These are phyloP conservation scores for Micromonas commoda DNA, from an alignment of 139 green algal genomes.

Conservation along the genomic window DNA sequence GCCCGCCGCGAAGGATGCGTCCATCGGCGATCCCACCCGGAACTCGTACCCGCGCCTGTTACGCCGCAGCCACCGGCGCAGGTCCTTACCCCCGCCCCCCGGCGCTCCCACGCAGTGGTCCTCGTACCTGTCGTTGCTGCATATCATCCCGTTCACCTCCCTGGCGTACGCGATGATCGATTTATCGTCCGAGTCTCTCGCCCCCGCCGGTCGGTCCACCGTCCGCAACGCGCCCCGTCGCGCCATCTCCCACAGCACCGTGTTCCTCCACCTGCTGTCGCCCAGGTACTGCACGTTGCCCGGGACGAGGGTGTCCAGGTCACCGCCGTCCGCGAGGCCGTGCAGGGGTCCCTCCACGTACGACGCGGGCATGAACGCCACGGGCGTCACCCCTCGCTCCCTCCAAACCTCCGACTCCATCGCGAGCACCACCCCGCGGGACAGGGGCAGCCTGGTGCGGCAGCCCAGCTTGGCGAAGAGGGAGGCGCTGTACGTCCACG, in stretches of 20 bases:
- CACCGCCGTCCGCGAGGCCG: not conserved
- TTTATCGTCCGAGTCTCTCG: constrained; percentile 2
- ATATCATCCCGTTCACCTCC: not conserved
- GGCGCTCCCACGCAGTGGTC: not conserved
- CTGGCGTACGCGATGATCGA: not conserved
- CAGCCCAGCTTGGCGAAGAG: not conserved
- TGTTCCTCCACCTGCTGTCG: not conserved
- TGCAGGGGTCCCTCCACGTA: constrained; percentile 9
- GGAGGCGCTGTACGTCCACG: constrained; percentile 12
- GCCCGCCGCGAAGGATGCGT: not conserved
- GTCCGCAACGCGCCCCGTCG: not conserved
- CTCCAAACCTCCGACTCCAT: not conserved
- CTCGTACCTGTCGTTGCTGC: constrained; percentile 15
- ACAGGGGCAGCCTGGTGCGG: not conserved
- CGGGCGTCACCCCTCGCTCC: not conserved
- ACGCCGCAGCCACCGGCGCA: not conserved
- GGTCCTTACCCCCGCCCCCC: not conserved
- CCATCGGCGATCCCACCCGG: not conserved
- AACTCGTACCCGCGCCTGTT: constrained; percentile 1
- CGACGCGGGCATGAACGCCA: not conserved
- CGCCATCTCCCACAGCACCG: not conserved
- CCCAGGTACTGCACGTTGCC: constrained; percentile 12
- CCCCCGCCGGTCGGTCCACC: not conserved
- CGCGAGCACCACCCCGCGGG: not conserved
- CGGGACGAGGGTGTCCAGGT: not conserved